Base-by-base conservation (phyloP, 2,329 filamentous ascomycete species). In the Phialemoniopsis sp. region DNA sequence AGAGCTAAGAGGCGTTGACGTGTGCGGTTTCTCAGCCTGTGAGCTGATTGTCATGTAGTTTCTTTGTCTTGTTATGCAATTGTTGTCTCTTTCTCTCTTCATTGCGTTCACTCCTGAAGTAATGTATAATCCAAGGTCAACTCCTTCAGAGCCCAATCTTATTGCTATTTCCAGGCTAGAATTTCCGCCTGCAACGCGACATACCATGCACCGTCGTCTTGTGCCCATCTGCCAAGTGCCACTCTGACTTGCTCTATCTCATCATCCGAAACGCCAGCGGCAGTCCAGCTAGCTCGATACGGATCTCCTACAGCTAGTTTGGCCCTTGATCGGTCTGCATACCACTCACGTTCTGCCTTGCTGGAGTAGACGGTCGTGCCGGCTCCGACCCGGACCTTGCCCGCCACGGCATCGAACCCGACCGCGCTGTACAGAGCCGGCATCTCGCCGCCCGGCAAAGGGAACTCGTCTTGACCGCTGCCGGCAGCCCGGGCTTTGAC, bases 201-300 rank as follows among this genome's bases (percentile, higher is more conserved):
- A 46, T 51, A 56, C 63, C 61, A 67, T 1, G 61, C 62, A 47
- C 63, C 62, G 33, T 66, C 57, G 12, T 48, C 56, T 32, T 58
- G 53, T 0, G 49, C 59, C 62, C 63, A 67, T 35, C 47, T 45
- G 16, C 48, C 36, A n/a, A 62, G 37, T 3, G 56, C 58, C 3
- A 3, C 28, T 37, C 53, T 26, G 10, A 57, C 56, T 49, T 63
- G 41, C 37, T 56, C 42, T 18, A 66, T 59, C 48, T 63, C 57
- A 1, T 54, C 59, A 29, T 60, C 54, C 1, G 52, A 51, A 37
- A 66, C 59, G 2, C 62, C 64, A 3, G 51, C 57, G 33, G 53
- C 43, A 4, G 55, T 26, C 63, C 63, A 67, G 34, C 54, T 60
- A 46, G 59, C 53, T 13, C 54, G 42, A 35, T 57, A 60, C 2